Percentiles rank a stretch among this genome's conserved stretches.
Conservation (phyloP, 176 grass and related monocot species). For the Carex kokanica region DNA sequence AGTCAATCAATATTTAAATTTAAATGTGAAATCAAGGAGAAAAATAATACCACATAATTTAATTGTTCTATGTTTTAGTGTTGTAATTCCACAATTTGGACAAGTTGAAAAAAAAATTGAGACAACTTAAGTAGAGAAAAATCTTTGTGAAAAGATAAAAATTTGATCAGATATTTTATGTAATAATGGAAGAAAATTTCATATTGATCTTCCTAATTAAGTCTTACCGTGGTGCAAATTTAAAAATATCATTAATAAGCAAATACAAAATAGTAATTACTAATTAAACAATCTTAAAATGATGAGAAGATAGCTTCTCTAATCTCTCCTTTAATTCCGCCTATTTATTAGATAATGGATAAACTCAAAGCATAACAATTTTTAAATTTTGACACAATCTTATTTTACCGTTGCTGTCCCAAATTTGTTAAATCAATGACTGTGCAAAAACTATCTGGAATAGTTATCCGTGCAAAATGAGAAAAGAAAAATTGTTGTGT, state of each 20-base stretch:
- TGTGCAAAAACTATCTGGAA: not conserved
- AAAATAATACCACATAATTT: too few relatives aligned
- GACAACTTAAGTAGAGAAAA: too few relatives aligned
- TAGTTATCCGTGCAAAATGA: not conserved
- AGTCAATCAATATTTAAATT: too few relatives aligned
- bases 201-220: not conserved
- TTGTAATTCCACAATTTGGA: too few relatives aligned
- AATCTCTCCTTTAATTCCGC: not conserved
- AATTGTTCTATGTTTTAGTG: too few relatives aligned
- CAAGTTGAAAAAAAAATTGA: too few relatives aligned
- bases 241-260: not conserved
- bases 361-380: not conserved
- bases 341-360: not conserved
- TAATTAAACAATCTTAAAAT: not conserved
- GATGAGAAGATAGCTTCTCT: not conserved
- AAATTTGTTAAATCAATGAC: not conserved
- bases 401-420: not conserved
- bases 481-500: not conserved
- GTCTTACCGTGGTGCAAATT: not conserved
- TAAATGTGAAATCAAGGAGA: too few relatives aligned
- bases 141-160: too few relatives aligned
- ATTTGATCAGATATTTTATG: too few relatives aligned
- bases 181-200: too few relatives aligned
- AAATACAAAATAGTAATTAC: not conserved
- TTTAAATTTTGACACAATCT: not conserved